Percentiles rank a stretch among this genome's conserved stretches.
phyloP scores from a whole-genome alignment of 352 stramenopile species.

The Phytophthora foliorum region DNA sequence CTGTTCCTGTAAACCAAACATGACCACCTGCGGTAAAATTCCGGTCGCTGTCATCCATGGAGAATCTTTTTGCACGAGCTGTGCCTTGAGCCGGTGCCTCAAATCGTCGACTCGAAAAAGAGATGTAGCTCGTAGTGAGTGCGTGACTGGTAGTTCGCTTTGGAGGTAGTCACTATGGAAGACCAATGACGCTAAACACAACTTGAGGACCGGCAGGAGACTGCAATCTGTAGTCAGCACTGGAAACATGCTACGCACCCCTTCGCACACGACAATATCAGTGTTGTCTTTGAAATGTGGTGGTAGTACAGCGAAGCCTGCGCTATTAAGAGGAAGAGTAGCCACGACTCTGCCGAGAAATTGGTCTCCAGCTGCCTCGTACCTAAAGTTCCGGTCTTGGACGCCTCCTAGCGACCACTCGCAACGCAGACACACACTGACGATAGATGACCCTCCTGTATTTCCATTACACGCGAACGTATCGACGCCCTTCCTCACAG shows the following conservation, averaged over 20 bases:
- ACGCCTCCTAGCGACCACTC: constrained; percentile 18
- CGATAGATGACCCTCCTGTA: constrained; percentile 14
- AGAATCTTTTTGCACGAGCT: background rate
- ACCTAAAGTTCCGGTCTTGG: constrained; percentile 10
- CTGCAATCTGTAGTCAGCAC: background rate
- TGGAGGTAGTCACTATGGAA: background rate
- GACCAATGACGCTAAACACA: background rate
- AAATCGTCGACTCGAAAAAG: background rate
- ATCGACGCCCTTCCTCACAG: constrained; percentile 12
- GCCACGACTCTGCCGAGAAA: constrained; percentile 19
- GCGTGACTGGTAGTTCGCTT: background rate
- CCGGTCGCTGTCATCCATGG: constrained; percentile 1
- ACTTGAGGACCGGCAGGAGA: background rate
- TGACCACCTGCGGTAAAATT: background rate
- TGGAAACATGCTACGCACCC: constrained; percentile 14
- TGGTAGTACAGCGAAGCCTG: constrained; percentile 14
- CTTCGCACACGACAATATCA: background rate
- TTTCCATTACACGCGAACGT: constrained; percentile 19
- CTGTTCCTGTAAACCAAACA: constrained; percentile 3
- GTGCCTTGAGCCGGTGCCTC: background rate
- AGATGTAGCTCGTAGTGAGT: background rate
- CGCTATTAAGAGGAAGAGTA: constrained; percentile 15
- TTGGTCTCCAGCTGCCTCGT: constrained; percentile 13
- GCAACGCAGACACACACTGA: constrained; percentile 17
- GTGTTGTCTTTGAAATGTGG: constrained; percentile 12